These are phyloP conservation scores for Ilyonectria destructans DNA, from an alignment of 2,329 filamentous ascomycete species.

Conservation along the genomic window DNA sequence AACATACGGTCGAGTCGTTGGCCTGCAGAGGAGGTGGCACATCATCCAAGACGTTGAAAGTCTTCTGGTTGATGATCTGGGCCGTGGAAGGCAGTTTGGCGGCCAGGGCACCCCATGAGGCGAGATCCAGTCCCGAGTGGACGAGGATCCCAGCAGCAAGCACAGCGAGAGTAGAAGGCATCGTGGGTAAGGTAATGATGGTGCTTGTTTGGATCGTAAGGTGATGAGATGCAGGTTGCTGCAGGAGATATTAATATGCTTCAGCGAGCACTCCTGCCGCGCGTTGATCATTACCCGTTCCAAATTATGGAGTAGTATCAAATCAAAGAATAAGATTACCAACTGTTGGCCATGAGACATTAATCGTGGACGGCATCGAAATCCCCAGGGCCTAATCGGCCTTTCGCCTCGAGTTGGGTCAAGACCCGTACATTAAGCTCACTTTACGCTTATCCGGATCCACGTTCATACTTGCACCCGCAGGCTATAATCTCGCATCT, in stretches of 20 bases:
- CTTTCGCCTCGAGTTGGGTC: slow-evolving; percentile 22
- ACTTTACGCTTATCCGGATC: slow-evolving; percentile 15
- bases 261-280: neutral
- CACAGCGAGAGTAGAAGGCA: slow-evolving; percentile 40
- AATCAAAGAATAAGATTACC: slow-evolving; percentile 22
- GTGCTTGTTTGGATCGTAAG: slow-evolving; percentile 19
- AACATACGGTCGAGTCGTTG: slow-evolving; percentile 40
- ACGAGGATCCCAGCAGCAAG: slow-evolving; percentile 38
- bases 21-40: slow-evolving; percentile 37
- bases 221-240: slow-evolving; percentile 25
- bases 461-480: slow-evolving; percentile 13
- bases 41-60: slow-evolving; percentile 41
- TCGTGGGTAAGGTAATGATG: slow-evolving; percentile 23
- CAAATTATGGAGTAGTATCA: slow-evolving; percentile 11
- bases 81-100: slow-evolving; percentile 50
- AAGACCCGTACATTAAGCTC: slow-evolving; percentile 18
- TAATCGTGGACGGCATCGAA: neutral
- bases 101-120: slow-evolving; percentile 60
- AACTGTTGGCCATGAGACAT: slow-evolving; percentile 5
- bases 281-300: slow-evolving; percentile 25
- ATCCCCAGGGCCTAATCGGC: neutral
- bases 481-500: neutral
- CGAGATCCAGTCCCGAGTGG: slow-evolving; percentile 28
- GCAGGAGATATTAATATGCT: slow-evolving; percentile 36
- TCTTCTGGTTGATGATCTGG: slow-evolving; percentile 45